Evolutionary conservation across 352 stramenopile species (phyloP).

Genomic region (Globisporangium alternatum): DNA sequence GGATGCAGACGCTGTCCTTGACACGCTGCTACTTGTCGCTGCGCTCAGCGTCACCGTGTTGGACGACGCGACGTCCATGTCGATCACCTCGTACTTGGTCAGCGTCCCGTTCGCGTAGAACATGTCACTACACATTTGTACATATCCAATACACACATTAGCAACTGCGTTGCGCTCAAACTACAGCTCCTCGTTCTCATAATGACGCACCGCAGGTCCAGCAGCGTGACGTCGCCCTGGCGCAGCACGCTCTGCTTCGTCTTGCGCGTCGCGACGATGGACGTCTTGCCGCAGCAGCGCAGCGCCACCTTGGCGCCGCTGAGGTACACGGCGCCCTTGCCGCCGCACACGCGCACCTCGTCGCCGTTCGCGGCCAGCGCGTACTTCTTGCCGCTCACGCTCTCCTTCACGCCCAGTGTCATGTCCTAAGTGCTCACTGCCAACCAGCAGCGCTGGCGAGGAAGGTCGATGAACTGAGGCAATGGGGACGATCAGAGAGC

Average conservation of each 20-base stretch:
- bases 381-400: slow-evolving; percentile 61
- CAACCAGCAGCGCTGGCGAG: no score
- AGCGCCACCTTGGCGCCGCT: slow-evolving; percentile 65
- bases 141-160: neutral
- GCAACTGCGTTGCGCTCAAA: neutral
- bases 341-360: slow-evolving; percentile 61
- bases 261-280: slow-evolving; percentile 68
- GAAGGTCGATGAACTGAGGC: no score
- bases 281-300: slow-evolving; percentile 74
- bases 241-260: slow-evolving; percentile 74
- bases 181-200: neutral
- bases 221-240: slow-evolving; percentile 66
- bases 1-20: neutral
- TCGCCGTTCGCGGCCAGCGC: slow-evolving; percentile 38
- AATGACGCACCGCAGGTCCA: slow-evolving; percentile 41
- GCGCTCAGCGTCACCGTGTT: slow-evolving; percentile 31
- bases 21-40: neutral
- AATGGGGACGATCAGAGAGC: no score
- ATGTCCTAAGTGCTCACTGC: neutral
- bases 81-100: slow-evolving; percentile 82
- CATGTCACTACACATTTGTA: slow-evolving; percentile 34
- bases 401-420: slow-evolving; percentile 66
- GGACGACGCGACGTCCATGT: slow-evolving; percentile 29
- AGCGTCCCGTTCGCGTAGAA: slow-evolving; percentile 85
- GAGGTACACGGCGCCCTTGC: slow-evolving; percentile 66